Conservation (phyloP, 805 yeast species). For the Candida ipomoeae region DNA sequence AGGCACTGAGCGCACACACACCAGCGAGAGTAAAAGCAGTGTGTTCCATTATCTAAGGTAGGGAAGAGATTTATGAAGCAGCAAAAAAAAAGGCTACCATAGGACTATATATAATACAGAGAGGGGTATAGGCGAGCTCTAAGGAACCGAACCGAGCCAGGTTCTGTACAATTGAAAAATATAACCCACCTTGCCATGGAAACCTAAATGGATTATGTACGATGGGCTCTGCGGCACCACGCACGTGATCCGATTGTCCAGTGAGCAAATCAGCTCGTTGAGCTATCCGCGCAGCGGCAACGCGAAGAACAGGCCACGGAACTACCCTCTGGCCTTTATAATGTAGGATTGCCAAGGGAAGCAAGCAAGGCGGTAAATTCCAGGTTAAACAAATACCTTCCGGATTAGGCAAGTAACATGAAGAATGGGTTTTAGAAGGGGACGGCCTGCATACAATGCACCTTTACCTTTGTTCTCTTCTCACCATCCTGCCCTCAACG, state of each 20-base stretch:
- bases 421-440: neutral
- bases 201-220: neutral
- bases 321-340: neutral
- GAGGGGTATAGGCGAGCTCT: too few species aligned
- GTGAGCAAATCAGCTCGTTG: neutral
- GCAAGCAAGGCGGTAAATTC: neutral
- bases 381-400: too few species aligned
- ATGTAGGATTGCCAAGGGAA: neutral
- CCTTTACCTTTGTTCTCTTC: neutral
- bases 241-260: conserved; percentile 1
- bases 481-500: conserved; percentile 1
- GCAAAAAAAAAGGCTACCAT: too few species aligned
- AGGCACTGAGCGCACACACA: conserved; percentile 65
- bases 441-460: neutral
- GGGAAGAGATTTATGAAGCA: too few species aligned
- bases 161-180: too few species aligned
- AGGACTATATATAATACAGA: too few species aligned
- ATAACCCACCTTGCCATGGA: too few species aligned
- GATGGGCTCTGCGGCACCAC: neutral
- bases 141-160: too few species aligned
- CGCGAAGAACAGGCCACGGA: neutral
- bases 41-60: conserved; percentile 52
- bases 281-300: neutral
- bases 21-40: conserved; percentile 72
- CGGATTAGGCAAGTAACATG: neutral